These are phyloP conservation scores for Jasminum sambac DNA, from an alignment of 257 asterid species.

Conservation along the genomic window DNA sequence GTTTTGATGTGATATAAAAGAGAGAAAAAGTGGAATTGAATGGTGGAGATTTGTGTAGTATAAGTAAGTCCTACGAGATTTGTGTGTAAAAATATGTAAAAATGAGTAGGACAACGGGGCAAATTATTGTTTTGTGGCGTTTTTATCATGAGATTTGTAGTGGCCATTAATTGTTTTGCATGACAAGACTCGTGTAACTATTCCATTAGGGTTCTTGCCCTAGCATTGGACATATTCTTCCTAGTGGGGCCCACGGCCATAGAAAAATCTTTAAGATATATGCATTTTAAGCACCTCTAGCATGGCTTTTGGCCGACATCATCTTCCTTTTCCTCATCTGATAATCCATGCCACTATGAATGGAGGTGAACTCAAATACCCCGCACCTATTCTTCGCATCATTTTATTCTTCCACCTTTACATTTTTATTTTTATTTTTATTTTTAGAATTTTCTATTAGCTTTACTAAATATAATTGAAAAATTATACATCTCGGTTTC, in stretches of 20 bases:
- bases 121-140: neutral
- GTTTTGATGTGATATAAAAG: too few relatives aligned
- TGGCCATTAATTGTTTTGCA: conserved; percentile 11
- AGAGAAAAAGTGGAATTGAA: too few relatives aligned
- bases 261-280: neutral
- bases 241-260: conserved; percentile 17
- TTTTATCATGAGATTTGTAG: conserved; percentile 11
- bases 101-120: too few relatives aligned
- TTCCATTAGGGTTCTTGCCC: conserved; percentile 12
- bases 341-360: conserved; percentile 44
- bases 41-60: too few relatives aligned
- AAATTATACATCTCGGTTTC: too few relatives aligned
- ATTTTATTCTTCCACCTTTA: neutral
- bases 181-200: conserved; percentile 21
- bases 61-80: too few relatives aligned
- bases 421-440: too few relatives aligned
- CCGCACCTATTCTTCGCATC: neutral
- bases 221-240: conserved; percentile 17
- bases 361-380: conserved; percentile 35
- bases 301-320: conserved; percentile 49
- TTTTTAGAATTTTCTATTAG: too few relatives aligned
- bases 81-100: too few relatives aligned
- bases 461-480: too few relatives aligned
- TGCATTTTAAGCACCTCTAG: neutral
- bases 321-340: conserved; percentile 34